Evolutionary conservation across 345 rosid genomes (phyloP), one percentile per base, ranked within the genome.

Genomic region (Lepidium didymum): DNA sequence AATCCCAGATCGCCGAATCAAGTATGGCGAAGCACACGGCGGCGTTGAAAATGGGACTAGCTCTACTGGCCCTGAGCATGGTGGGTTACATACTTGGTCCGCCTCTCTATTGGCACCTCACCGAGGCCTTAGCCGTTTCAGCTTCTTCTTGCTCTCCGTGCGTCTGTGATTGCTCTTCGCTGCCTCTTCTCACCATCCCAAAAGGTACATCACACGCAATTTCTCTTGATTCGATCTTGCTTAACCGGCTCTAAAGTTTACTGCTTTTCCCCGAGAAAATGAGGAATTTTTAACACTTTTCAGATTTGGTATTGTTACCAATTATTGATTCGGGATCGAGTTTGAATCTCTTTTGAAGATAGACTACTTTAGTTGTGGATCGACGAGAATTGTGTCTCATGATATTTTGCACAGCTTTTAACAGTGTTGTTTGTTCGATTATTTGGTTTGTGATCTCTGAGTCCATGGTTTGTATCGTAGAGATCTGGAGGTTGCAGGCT

Each of bases 71-170:
- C 0, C 23, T 88, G 15, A 79, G 92, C 81, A 63, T 93, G 79
- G 71, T 69, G 4, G 87, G 86, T 8, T 93, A 90, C 86, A 81
- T 93, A 64, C 66, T 93, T 51, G 97, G 94, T 52, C 96, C 97
- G 3, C 97, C 98, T 47, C 86, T 93, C 16, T 88, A 93, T 75
- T 93, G 97, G 97, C 98, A 93, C 49, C 80, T 93, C 78, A 81
- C 80, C 60, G 98, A 92, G 55, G 98, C 84, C 4, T 63, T 92
- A 29, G 91, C 80, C 12, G 74, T 8, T 46, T 76, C 79, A 6
- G 43, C 71, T 12, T 47, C 77, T 52, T 64, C 83, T 61, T 89
- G 93, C 73, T 27, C 85, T 54, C 81, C 85, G 41, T 88, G 97
- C 38, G 54, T 57, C 50, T 93, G 98, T 52, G 97, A 93, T 61